Percentiles rank a stretch among this genome's conserved stretches.
These are phyloP conservation scores for Furcasterigmium sp. DNA, from an alignment of 2,329 filamentous ascomycete species.

Conservation along the genomic window DNA sequence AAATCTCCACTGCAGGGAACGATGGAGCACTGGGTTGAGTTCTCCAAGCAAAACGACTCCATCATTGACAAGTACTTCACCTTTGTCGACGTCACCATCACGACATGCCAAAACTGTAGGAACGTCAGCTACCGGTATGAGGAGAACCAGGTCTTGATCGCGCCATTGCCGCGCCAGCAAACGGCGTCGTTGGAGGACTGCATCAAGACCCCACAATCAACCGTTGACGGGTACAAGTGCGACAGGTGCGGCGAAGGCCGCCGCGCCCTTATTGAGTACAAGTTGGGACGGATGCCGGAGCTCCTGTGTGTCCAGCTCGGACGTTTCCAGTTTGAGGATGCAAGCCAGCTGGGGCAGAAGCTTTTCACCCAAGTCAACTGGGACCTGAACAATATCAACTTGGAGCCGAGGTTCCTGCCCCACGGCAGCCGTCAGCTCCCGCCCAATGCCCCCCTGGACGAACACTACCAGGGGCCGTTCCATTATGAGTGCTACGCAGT, in stretches of 20 bases:
- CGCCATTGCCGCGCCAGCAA: slow-evolving; percentile 24
- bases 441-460: slow-evolving; percentile 19
- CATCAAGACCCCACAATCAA: slow-evolving; percentile 63
- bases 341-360: slow-evolving; percentile 45
- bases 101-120: slow-evolving; percentile 58
- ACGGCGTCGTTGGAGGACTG: slow-evolving; percentile 51
- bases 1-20: slow-evolving; percentile 49
- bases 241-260: slow-evolving; percentile 66
- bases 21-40: slow-evolving; percentile 67
- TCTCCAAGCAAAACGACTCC: slow-evolving; percentile 65
- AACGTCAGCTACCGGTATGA: slow-evolving; percentile 41
- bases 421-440: slow-evolving; percentile 25
- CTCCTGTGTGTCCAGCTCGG: slow-evolving; percentile 76
- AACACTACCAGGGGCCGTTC: slow-evolving; percentile 50
- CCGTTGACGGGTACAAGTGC: slow-evolving; percentile 66
- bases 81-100: slow-evolving; percentile 66
- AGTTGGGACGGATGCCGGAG: slow-evolving; percentile 72
- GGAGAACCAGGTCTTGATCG: slow-evolving; percentile 48
- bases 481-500: slow-evolving; percentile 84
- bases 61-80: slow-evolving; percentile 77
- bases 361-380: slow-evolving; percentile 69
- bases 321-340: slow-evolving; percentile 36
- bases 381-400: slow-evolving; percentile 64
- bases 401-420: slow-evolving; percentile 37
- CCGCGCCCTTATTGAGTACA: slow-evolving; percentile 64